Conservation (phyloP, 2,329 filamentous ascomycete genomes). For the Aspergillus sp. region DNA sequence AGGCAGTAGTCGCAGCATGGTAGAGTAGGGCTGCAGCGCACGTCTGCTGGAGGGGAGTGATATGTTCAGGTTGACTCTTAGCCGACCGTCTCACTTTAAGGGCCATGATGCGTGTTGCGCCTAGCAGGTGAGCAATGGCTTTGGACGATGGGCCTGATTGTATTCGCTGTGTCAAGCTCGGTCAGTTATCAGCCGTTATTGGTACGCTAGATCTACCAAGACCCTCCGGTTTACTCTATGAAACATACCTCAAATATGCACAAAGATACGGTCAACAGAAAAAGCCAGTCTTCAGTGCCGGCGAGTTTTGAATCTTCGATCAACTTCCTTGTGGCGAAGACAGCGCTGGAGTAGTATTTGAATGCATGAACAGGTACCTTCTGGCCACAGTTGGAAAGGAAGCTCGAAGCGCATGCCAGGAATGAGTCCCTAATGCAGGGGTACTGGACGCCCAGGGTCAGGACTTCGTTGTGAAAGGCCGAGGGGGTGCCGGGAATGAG, state of each 20-base stretch:
- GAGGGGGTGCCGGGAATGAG: slow-evolving; percentile 3
- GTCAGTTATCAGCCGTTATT: neutral
- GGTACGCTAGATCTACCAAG: neutral
- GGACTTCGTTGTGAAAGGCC: neutral
- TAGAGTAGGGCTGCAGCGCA: slow-evolving; percentile 3
- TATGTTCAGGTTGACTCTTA: neutral
- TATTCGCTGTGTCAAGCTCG: neutral
- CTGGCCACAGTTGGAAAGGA: neutral
- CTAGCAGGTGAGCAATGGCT: neutral
- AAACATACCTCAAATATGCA: slow-evolving; percentile 5
- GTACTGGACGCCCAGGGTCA: neutral
- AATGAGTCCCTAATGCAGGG: neutral
- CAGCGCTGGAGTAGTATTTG: slow-evolving; percentile 1
- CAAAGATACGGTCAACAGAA: neutral
- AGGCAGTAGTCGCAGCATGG: slow-evolving; percentile 1
- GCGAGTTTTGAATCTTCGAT: slow-evolving; percentile 1
- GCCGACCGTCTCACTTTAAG: neutral
- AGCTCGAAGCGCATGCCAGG: slow-evolving; percentile 1
- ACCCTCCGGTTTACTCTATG: neutral
- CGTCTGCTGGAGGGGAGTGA: neutral
- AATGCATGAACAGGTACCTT: neutral
- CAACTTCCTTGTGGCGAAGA: neutral
- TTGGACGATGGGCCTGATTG: slow-evolving; percentile 1
- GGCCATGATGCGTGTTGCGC: slow-evolving; percentile 2
- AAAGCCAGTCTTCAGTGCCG: slow-evolving; percentile 6